Evolutionary conservation across 2,329 filamentous ascomycete genomes (phyloP).

Genomic region (Fusarium ambrosium): DNA sequence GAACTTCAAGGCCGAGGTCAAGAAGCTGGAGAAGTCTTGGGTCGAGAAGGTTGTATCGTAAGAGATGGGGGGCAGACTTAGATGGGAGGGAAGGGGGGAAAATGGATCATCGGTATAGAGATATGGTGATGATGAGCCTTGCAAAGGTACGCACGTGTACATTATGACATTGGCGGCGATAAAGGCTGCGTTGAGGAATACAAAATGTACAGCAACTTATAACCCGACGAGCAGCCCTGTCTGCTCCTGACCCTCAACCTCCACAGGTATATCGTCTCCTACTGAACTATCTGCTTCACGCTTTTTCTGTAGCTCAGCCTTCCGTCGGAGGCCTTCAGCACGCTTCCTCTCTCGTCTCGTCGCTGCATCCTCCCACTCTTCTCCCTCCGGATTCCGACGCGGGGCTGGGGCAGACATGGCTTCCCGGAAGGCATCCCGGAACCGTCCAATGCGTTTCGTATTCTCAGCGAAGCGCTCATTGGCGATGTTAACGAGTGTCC

Average conservation of each 20-base stretch:
- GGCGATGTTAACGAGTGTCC: slow-evolving; percentile 74
- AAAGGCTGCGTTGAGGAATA: slow-evolving; percentile 50
- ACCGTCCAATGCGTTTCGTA: slow-evolving; percentile 74
- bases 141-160: slow-evolving; percentile 46
- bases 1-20: slow-evolving; percentile 89
- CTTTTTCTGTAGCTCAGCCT: slow-evolving; percentile 56
- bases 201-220: slow-evolving; percentile 46
- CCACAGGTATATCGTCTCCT: slow-evolving; percentile 22
- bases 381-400: slow-evolving; percentile 52
- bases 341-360: slow-evolving; percentile 68
- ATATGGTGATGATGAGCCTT: slow-evolving; percentile 32
- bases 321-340: slow-evolving; percentile 69
- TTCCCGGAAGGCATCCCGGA: slow-evolving; percentile 65
- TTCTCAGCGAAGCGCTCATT: slow-evolving; percentile 83
- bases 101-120: slow-evolving; percentile 29
- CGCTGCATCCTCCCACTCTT: slow-evolving; percentile 68
- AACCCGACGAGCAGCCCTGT: slow-evolving; percentile 38
- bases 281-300: slow-evolving; percentile 19
- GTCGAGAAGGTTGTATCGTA: slow-evolving; percentile 81
- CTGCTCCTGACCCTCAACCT: slow-evolving; percentile 37
- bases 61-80: not conserved
- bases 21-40: slow-evolving; percentile 87
- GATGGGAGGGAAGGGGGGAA: slow-evolving; percentile 9
- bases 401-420: slow-evolving; percentile 46
- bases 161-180: slow-evolving; percentile 50